A percentile compares a stretch with the other conserved stretches of the same genome.
These are phyloP conservation scores for Phytophthora cactorum DNA, from an alignment of 352 stramenopile genomes.

Conservation along the genomic window DNA sequence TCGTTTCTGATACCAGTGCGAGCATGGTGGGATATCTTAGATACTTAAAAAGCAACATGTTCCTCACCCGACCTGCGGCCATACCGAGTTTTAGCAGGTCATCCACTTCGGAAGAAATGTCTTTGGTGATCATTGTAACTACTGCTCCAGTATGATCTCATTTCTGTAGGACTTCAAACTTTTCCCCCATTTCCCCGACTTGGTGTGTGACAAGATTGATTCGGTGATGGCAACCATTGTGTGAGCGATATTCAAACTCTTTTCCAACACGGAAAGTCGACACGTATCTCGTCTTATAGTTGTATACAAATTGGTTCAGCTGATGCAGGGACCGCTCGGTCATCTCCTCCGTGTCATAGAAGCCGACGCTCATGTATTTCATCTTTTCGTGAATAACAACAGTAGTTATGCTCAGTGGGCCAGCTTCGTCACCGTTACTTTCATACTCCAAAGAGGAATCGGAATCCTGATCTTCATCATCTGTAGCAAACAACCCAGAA, in stretches of 20 bases:
- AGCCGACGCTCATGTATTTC: background rate
- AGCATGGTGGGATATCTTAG: background rate
- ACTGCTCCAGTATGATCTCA: background rate
- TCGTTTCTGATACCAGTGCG: conserved; percentile 4
- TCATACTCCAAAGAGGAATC: background rate
- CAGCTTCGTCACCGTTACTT: background rate
- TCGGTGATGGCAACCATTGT: conserved; percentile 1
- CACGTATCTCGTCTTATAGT: conserved; percentile 3
- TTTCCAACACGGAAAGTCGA: conserved; percentile 1
- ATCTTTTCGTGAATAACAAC: background rate
- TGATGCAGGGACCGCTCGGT: background rate
- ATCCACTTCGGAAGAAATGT: conserved; percentile 4
- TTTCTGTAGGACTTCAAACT: conserved; percentile 15
- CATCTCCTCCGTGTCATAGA: background rate
- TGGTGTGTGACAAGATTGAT: background rate
- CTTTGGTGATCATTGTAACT: background rate
- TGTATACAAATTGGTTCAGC: conserved; percentile 6
- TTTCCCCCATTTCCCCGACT: background rate
- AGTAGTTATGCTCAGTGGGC: background rate
- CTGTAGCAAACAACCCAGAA: background rate
- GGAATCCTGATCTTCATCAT: background rate
- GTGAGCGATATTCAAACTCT: conserved; percentile 5
- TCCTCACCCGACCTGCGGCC: background rate
- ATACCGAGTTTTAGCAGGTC: conserved; percentile 2
- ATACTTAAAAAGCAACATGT: conserved; percentile 16